Base-by-base conservation (phyloP, 2,329 filamentous ascomycete species). In the Paramyrothecium sp. region DNA sequence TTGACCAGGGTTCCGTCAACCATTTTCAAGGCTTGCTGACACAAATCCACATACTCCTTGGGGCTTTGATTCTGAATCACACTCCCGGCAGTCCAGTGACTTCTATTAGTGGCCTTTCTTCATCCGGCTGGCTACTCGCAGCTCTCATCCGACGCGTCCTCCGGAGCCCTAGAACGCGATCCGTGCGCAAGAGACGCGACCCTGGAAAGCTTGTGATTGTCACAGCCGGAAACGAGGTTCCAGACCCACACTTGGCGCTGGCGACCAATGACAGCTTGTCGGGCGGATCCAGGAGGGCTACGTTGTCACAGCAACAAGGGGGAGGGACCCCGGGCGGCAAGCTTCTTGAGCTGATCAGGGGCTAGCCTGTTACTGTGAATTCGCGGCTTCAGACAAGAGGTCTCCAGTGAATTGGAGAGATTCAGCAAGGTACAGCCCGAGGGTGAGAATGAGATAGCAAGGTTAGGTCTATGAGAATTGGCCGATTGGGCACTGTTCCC, bases 231-330 rank as follows among this genome's bases (percentile, higher is more conserved):
- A 26, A 22, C 47, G 19, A 26, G 21, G 12, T n/a, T 13, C 11
- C 21, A 23, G 30, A n/a, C 23, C 21, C 21, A 30, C 49, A 26
- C 21, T 30, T 19, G 21, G 20, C 20, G 20, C 23, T 22, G 19
- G 19, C 17, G 7, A 21, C 13, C 20, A 5, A 22, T 17, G 17
- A 12, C 7, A 59, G 20, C 50, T 19, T 10, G 5, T 10, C 10
- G 5, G 26, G 26, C 26, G 26, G 26, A 10, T 30, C 26, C 26
- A 30, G 26, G 20, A 12, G 20, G 58, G 21, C 51, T 20, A 7
- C 53, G 67, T 69, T 63, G 67, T 63, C 63, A 60, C 59, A 58
- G 65, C 62, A 69, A 69, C 67, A 49, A 13, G 12, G 23, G 56
- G 53, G 21, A n/a, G n/a, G 38, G 21, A 38, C 33, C 22, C 23